A percentile compares a stretch with the other conserved stretches of the same genome.
Conservation (phyloP, 192 early-diverging fungal genomes). For the Coemansia asiatica region DNA sequence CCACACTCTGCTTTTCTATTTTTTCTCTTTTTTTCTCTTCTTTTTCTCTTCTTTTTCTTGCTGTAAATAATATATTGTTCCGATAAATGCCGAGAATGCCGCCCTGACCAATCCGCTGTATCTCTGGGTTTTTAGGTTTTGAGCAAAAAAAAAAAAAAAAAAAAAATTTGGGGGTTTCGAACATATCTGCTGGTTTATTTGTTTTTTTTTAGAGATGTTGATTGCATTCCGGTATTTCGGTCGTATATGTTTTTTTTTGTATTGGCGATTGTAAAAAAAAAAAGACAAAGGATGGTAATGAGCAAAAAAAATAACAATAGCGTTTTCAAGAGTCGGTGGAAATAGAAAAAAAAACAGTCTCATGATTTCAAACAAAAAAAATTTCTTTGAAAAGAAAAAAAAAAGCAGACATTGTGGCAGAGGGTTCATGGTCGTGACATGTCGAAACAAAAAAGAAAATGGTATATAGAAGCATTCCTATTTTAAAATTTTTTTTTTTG, state of each 20-base stretch:
- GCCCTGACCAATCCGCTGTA: not conserved
- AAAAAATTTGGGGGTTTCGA: too few relatives aligned
- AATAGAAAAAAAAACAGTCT: not conserved
- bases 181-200: too few relatives aligned
- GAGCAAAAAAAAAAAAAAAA: too few relatives aligned
- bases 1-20: too few relatives aligned
- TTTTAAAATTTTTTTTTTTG: too few relatives aligned
- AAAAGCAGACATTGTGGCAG: not conserved
- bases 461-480: too few relatives aligned
- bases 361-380: not conserved
- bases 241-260: not conserved
- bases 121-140: too few relatives aligned
- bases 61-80: not conserved
- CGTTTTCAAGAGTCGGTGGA: not conserved
- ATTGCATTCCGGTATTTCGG: not conserved
- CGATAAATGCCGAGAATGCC: not conserved
- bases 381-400: not conserved
- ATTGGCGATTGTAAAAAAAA: too few relatives aligned
- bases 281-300: too few relatives aligned
- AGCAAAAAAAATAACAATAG: not conserved
- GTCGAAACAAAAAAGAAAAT: not conserved
- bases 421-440: conserved; percentile 1
- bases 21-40: too few relatives aligned
- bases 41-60: not conserved
- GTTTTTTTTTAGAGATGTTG: not conserved